phyloP scores from a whole-genome alignment of 2,329 filamentous ascomycete genomes.

The Paraphaeosphaeria minitans region DNA sequence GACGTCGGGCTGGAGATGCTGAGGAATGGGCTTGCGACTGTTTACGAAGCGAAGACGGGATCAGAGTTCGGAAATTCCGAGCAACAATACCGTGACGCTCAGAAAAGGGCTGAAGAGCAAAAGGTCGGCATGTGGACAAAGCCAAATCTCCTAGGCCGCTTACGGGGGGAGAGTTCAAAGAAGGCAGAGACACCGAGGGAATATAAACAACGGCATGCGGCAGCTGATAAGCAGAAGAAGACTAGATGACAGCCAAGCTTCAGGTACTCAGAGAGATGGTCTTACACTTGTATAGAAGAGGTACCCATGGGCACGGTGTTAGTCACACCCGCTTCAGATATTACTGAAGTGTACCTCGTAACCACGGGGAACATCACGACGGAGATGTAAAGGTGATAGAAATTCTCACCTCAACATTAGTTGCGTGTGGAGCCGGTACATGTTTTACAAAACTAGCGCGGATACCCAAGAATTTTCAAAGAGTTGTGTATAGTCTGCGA shows the following conservation, averaged over 20 bases:
- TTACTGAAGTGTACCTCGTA: neutral
- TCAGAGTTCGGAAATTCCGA: constrained; percentile 79
- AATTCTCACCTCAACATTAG: neutral
- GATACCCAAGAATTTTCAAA: neutral
- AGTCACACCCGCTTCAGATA: neutral
- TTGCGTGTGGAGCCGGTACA: neutral
- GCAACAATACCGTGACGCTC: constrained; percentile 68
- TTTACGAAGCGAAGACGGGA: constrained; percentile 91
- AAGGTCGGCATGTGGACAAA: constrained; percentile 70
- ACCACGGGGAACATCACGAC: neutral
- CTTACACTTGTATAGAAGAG: neutral
- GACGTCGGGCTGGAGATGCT: constrained; percentile 94
- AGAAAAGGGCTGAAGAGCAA: constrained; percentile 56
- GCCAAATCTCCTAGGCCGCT: constrained; percentile 45
- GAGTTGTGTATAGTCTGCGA: neutral
- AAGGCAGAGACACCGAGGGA: constrained; percentile 80
- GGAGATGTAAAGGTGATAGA: neutral
- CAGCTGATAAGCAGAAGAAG: constrained; percentile 49
- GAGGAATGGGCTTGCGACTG: constrained; percentile 79
- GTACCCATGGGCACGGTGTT: neutral
- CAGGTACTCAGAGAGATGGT: neutral
- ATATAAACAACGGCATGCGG: constrained; percentile 72
- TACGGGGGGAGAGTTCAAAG: constrained; percentile 57
- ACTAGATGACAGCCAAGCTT: constrained; percentile 16
- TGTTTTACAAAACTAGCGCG: neutral